Evolutionary conservation across 257 asterid genomes (phyloP).

Genomic region (Scutellaria minor): DNA sequence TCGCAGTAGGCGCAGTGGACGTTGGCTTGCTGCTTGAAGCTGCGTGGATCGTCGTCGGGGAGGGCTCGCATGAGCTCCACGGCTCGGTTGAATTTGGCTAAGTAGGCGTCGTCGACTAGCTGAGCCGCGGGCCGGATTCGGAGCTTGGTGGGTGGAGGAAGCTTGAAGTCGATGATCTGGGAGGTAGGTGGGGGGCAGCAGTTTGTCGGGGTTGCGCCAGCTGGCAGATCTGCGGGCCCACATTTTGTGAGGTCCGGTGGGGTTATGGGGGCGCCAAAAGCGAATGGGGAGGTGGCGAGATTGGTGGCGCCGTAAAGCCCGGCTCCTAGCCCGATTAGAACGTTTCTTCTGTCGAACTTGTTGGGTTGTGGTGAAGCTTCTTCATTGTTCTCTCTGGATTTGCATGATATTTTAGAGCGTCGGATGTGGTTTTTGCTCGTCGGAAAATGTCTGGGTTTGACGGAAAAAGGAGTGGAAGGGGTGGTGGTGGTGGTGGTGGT

Average conservation of each 20-base stretch:
- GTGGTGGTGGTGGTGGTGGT: slow-evolving; percentile 32
- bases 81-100: slow-evolving; percentile 59
- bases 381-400: slow-evolving; percentile 39
- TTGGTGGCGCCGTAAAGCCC: slow-evolving; percentile 68
- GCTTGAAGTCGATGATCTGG: slow-evolving; percentile 51
- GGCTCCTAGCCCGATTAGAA: slow-evolving; percentile 68
- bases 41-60: slow-evolving; percentile 84
- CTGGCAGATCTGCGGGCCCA: slow-evolving; percentile 73
- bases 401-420: slow-evolving; percentile 51
- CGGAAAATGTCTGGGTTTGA: slow-evolving; percentile 38
- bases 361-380: slow-evolving; percentile 26
- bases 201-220: slow-evolving; percentile 59
- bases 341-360: slow-evolving; percentile 58
- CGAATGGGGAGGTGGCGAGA: slow-evolving; percentile 51
- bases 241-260: slow-evolving; percentile 77
- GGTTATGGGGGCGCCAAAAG: slow-evolving; percentile 62
- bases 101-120: slow-evolving; percentile 52
- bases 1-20: slow-evolving; percentile 90
- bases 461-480: slow-evolving; percentile 22
- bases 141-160: slow-evolving; percentile 46
- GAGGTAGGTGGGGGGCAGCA: slow-evolving; percentile 72
- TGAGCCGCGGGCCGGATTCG: slow-evolving; percentile 86
- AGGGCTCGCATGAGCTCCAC: slow-evolving; percentile 70
- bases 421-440: slow-evolving; percentile 29
- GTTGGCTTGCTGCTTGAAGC: slow-evolving; percentile 76